phyloP scores from a whole-genome alignment of 2,329 filamentous ascomycete genomes.

The Diaporthe vaccinii region DNA sequence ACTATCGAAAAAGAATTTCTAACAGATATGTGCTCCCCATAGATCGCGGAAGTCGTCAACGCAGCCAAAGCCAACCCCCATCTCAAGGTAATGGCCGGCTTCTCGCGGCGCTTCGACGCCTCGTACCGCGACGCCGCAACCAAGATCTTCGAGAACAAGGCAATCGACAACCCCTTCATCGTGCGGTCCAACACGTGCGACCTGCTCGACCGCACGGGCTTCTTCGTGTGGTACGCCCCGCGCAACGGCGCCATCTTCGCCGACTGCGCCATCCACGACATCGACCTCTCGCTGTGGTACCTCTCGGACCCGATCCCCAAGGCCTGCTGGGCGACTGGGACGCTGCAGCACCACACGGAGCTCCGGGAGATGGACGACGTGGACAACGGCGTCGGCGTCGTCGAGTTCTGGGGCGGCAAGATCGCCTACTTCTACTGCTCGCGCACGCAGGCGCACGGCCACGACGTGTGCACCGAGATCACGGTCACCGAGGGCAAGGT shows the following conservation, averaged over 20 bases:
- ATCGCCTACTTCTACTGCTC: constrained; percentile 75
- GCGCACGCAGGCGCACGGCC: constrained; percentile 77
- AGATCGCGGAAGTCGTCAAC: constrained; percentile 63
- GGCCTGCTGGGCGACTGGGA: constrained; percentile 67
- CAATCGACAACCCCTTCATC: constrained; percentile 70
- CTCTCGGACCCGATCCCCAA: constrained; percentile 69
- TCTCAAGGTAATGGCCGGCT: constrained; percentile 76
- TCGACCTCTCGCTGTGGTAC: constrained; percentile 75
- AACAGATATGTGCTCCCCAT: constrained; percentile 55
- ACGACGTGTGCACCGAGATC: constrained; percentile 77
- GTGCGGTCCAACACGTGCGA: constrained; percentile 77
- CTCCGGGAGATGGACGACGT: constrained; percentile 69
- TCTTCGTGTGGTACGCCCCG: constrained; percentile 77
- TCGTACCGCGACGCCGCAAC: constrained; percentile 72
- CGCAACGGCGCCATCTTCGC: constrained; percentile 78
- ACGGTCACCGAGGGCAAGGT: constrained; percentile 77
- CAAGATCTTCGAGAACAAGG: constrained; percentile 62
- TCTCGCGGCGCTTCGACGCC: constrained; percentile 75
- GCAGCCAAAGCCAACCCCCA: constrained; percentile 67
- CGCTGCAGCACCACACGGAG: constrained; percentile 70
- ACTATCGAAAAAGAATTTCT: not conserved
- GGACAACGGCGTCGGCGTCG: constrained; percentile 74
- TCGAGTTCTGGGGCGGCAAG: constrained; percentile 74
- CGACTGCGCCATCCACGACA: constrained; percentile 79
- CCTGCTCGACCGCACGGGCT: constrained; percentile 73